These are phyloP conservation scores for Starmera stellimalicola DNA, from an alignment of 1,139 yeast species.

Conservation along the genomic window DNA sequence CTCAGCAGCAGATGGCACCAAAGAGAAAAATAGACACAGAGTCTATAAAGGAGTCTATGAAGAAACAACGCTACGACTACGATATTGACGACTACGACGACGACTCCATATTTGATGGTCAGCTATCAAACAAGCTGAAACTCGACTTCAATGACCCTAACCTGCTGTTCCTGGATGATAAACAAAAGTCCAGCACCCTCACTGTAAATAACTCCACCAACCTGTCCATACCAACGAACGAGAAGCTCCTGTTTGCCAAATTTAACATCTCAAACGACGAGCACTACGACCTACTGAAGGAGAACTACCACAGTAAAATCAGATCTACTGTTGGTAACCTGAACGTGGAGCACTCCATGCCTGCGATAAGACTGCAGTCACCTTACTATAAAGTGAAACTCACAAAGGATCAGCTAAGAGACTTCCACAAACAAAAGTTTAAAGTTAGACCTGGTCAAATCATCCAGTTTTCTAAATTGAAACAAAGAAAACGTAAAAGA, in stretches of 20 bases:
- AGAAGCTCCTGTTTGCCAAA: constrained; percentile 38
- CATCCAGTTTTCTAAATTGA: constrained; percentile 66
- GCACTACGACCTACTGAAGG: constrained; percentile 73
- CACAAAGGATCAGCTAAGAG: constrained; percentile 59
- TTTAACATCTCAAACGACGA: constrained; percentile 85
- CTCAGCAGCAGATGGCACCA: constrained; percentile 10
- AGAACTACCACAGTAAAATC: constrained; percentile 83
- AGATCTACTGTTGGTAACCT: constrained; percentile 90
- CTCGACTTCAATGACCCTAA: constrained; percentile 86
- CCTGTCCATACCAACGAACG: constrained; percentile 39
- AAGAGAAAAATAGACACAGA: constrained; percentile 15
- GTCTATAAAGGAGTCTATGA: constrained; percentile 5
- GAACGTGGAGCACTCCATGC: constrained; percentile 83
- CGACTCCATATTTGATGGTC: constrained; percentile 73
- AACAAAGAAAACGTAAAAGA: constrained; percentile 77
- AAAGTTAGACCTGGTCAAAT: constrained; percentile 69
- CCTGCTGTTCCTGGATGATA: constrained; percentile 52
- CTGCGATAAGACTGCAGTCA: constrained; percentile 78
- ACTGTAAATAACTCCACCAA: constrained; percentile 16
- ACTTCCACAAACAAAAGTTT: constrained; percentile 75
- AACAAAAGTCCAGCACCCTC: constrained; percentile 11
- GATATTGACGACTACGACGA: constrained; percentile 48
- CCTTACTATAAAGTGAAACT: constrained; percentile 85
- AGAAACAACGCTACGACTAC: constrained; percentile 12
- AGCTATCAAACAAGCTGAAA: constrained; percentile 37